Percentiles rank a stretch among this genome's conserved stretches.
These are phyloP conservation scores for Tubosaeta brunneosetosa DNA, from an alignment of 768 basidiomycete genomes.

Conservation along the genomic window DNA sequence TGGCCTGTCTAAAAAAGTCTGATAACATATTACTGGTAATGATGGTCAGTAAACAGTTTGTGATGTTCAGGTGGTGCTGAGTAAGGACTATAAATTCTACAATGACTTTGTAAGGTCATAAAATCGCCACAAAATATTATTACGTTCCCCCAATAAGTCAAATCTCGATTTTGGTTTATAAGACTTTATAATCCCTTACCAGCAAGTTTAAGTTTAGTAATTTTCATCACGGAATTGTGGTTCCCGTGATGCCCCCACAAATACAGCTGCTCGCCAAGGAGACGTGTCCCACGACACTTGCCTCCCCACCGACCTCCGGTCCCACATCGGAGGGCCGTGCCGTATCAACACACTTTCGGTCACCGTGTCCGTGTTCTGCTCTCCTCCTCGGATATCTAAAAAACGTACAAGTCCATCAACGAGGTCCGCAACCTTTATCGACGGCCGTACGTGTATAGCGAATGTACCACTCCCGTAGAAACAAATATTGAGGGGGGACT, in stretches of 20 bases:
- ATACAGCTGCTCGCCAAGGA: slow-evolving; percentile 49
- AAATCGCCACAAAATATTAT: too few species aligned
- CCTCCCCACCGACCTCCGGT: slow-evolving; percentile 41
- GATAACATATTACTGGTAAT: too few species aligned
- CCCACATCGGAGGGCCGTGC: slow-evolving; percentile 50
- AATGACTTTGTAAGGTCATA: too few species aligned
- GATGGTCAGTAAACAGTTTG: too few species aligned
- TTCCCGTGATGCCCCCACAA: slow-evolving; percentile 50
- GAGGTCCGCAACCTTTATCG: slow-evolving; percentile 66
- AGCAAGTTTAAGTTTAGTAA: too few species aligned
- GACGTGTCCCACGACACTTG: slow-evolving; percentile 27
- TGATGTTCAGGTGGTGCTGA: too few species aligned
- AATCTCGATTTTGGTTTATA: too few species aligned
- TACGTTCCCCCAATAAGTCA: too few species aligned
- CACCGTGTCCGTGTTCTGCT: slow-evolving; percentile 51
- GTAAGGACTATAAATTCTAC: too few species aligned
- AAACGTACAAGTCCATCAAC: slow-evolving; percentile 54
- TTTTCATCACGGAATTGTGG: too few species aligned
- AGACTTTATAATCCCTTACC: too few species aligned
- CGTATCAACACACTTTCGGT: slow-evolving; percentile 51
- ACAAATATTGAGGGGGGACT: slow-evolving; percentile 38
- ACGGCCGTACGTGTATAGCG: slow-evolving; percentile 45
- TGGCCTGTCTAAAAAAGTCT: too few species aligned
- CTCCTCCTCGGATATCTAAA: slow-evolving; percentile 31
- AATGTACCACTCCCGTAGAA: slow-evolving; percentile 41